phyloP scores from a whole-genome alignment of 805 yeast species.

The Suhomyces canberraensis region DNA sequence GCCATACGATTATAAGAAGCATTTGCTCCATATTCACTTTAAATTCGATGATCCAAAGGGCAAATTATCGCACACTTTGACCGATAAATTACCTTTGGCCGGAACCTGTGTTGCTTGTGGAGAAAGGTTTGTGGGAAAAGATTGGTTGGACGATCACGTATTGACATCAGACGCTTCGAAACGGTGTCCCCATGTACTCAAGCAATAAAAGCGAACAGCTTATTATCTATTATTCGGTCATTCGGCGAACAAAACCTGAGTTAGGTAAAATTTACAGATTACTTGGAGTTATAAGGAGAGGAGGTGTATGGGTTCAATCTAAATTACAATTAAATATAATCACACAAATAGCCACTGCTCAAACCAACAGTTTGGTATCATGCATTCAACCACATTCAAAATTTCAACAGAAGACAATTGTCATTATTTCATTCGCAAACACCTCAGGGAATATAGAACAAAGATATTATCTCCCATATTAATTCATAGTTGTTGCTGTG shows the following conservation, averaged over 20 bases:
- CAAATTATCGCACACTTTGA: slow-evolving; percentile 36
- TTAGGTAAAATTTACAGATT: not conserved
- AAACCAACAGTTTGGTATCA: too few relatives aligned
- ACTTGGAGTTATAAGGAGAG: not conserved
- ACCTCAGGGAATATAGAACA: too few relatives aligned
- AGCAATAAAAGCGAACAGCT: not conserved
- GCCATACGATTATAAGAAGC: slow-evolving; percentile 46
- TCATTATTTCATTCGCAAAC: too few relatives aligned
- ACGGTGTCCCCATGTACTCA: slow-evolving; percentile 6
- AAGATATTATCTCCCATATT: too few relatives aligned
- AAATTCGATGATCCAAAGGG: slow-evolving; percentile 41
- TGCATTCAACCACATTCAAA: too few relatives aligned
- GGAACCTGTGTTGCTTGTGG: slow-evolving; percentile 50
- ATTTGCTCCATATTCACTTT: slow-evolving; percentile 41
- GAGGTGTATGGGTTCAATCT: not conserved
- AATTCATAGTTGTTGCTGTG: too few relatives aligned
- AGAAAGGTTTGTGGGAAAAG: slow-evolving; percentile 42
- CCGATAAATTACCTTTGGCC: slow-evolving; percentile 36
- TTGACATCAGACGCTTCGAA: slow-evolving; percentile 19
- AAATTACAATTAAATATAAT: too few relatives aligned
- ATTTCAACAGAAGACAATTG: too few relatives aligned
- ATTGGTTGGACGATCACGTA: slow-evolving; percentile 58
- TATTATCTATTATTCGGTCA: not conserved
- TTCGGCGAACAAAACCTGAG: not conserved
- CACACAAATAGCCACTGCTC: too few relatives aligned